A percentile compares a stretch with the other conserved stretches of the same genome.
phyloP scores from a whole-genome alignment of 2,329 filamentous ascomycete species.

The Alternaria conjuncta region DNA sequence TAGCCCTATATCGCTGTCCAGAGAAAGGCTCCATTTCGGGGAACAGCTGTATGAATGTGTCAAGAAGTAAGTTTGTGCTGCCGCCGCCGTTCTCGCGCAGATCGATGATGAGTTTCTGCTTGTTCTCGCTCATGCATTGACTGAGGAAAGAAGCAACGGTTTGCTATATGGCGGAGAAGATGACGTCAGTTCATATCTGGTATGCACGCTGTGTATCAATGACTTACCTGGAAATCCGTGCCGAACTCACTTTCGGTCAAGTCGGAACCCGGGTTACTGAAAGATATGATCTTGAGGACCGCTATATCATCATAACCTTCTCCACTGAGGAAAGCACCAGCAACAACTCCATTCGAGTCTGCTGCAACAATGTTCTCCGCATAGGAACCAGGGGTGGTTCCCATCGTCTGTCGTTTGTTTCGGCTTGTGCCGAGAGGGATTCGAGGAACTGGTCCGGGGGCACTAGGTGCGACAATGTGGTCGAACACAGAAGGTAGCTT shows the following conservation, averaged over 20 bases:
- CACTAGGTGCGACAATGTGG: slow-evolving; percentile 9
- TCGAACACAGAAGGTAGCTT: background rate
- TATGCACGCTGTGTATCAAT: too few relatives aligned
- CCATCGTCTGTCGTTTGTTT: slow-evolving; percentile 26
- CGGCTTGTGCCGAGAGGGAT: slow-evolving; percentile 27
- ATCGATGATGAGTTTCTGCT: slow-evolving; percentile 67
- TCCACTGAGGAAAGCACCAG: slow-evolving; percentile 53
- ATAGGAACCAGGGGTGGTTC: slow-evolving; percentile 3
- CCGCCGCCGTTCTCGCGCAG: slow-evolving; percentile 67
- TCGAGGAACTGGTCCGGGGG: slow-evolving; percentile 23
- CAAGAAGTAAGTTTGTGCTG: slow-evolving; percentile 38
- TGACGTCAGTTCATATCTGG: background rate
- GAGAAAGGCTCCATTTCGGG: slow-evolving; percentile 51
- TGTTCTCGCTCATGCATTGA: slow-evolving; percentile 53
- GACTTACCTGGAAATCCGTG: slow-evolving; percentile 35
- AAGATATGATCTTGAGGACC: slow-evolving; percentile 53
- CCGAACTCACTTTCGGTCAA: slow-evolving; percentile 18
- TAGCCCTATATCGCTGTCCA: slow-evolving; percentile 30
- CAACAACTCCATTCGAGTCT: slow-evolving; percentile 32
- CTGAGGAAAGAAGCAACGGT: slow-evolving; percentile 52
- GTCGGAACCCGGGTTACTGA: slow-evolving; percentile 28
- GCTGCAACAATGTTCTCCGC: slow-evolving; percentile 20
- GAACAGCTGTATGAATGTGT: slow-evolving; percentile 60
- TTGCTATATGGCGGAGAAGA: slow-evolving; percentile 3
- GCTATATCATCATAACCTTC: slow-evolving; percentile 46